Percentiles rank a stretch among this genome's conserved stretches.
Conservation (phyloP, 1,284 basidiomycete genomes). For the Chalciporus sp. region DNA sequence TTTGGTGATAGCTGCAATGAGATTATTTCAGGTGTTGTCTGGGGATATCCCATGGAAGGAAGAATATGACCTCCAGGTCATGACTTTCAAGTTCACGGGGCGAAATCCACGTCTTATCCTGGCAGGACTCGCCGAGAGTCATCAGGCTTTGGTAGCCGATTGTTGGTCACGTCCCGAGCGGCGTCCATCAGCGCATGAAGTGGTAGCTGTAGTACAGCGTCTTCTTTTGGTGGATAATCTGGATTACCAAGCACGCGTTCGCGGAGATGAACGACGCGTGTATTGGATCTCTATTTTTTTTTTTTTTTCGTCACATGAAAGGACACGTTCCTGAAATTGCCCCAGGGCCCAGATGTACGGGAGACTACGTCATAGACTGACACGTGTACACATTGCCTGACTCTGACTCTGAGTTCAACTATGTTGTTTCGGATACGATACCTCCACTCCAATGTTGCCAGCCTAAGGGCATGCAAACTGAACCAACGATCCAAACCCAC, state of each 20-base stretch:
- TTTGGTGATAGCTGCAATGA: too few relatives aligned
- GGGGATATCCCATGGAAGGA: conserved; percentile 11
- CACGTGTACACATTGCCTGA: too few relatives aligned
- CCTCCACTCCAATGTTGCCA: not conserved
- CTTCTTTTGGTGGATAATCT: too few relatives aligned
- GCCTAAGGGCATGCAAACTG: not conserved
- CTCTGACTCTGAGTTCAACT: too few relatives aligned
- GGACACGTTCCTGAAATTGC: too few relatives aligned
- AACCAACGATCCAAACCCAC: not conserved
- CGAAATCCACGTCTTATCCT: not conserved
- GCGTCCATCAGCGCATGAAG: not conserved
- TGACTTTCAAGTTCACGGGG: conserved; percentile 1
- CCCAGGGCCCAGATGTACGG: too few relatives aligned
- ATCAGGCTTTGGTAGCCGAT: conserved; percentile 1
- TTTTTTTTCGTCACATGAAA: too few relatives aligned
- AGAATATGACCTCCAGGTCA: not conserved
- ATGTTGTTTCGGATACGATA: not conserved
- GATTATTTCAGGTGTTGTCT: conserved; percentile 11
- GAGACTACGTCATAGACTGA: too few relatives aligned
- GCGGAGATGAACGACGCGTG: too few relatives aligned
- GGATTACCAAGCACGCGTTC: too few relatives aligned
- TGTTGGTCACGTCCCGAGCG: conserved; percentile 7
- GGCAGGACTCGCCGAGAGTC: not conserved
- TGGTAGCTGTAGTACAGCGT: not conserved
- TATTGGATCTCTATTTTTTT: too few relatives aligned